Conservation (phyloP, 139 green algal genomes). For the Volvox reticuliferus region DNA sequence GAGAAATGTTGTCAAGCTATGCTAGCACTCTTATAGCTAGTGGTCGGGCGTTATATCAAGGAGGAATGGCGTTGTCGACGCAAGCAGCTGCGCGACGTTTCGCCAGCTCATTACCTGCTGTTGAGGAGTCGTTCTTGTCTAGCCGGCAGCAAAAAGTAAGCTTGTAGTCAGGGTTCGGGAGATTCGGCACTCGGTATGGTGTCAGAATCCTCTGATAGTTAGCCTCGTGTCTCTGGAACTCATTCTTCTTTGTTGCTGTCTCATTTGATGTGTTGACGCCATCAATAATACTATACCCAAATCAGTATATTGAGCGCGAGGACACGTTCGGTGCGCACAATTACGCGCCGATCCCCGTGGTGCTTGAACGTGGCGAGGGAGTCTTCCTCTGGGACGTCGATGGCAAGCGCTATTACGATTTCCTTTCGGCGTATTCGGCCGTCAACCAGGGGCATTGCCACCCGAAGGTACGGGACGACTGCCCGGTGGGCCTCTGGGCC, state of each 20-base stretch:
- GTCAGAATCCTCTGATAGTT: too few species aligned
- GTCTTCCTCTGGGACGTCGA: slow-evolving; percentile 91
- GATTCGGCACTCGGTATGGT: neutral
- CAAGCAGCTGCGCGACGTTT: slow-evolving; percentile 13
- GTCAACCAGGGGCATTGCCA: slow-evolving; percentile 99
- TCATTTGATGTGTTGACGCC: neutral
- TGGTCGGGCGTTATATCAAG: neutral
- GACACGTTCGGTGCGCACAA: slow-evolving; percentile 92
- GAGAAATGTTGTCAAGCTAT: slow-evolving; percentile 14
- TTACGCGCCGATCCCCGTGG: slow-evolving; percentile 92
- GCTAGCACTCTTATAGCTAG: neutral
- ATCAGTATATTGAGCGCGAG: slow-evolving; percentile 86
- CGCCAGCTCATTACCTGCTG: neutral
- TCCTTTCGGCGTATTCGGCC: slow-evolving; percentile 91
- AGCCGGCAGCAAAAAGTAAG: slow-evolving; percentile 13
- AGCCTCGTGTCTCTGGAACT: too few species aligned
- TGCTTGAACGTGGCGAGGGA: slow-evolving; percentile 81
- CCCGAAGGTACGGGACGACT: slow-evolving; percentile 78
- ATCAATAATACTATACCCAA: neutral
- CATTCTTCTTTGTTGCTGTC: too few species aligned
- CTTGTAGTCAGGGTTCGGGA: neutral
- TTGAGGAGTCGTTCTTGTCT: neutral
- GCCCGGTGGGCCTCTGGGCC: neutral
- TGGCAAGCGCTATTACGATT: slow-evolving; percentile 90
- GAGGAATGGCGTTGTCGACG: neutral